phyloP scores from a whole-genome alignment of 345 rosid genomes.

The Boechera stricta region DNA sequence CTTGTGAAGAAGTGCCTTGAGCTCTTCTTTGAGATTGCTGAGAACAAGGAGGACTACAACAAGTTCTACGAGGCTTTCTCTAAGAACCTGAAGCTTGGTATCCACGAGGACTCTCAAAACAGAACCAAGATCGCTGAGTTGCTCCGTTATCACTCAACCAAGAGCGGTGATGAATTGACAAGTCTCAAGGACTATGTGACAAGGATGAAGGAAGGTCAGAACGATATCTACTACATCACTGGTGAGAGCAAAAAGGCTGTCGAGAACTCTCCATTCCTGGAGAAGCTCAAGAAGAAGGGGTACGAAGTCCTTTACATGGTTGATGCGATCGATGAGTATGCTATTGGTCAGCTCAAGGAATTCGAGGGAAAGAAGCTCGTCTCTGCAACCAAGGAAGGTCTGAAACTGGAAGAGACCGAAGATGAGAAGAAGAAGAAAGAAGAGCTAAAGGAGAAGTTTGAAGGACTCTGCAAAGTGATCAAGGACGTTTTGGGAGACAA shows the following conservation, averaged over 20 bases:
- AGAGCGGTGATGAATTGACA: conserved; percentile 91
- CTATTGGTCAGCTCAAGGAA: conserved; percentile 85
- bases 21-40: conserved; percentile 90
- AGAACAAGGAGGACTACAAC: conserved; percentile 94
- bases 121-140: conserved; percentile 78
- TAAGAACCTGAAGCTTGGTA: conserved; percentile 86
- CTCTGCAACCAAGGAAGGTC: conserved; percentile 88
- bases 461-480: conserved; percentile 88
- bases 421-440: conserved; percentile 83
- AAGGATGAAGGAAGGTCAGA: conserved; percentile 93
- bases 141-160: conserved; percentile 88
- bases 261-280: conserved; percentile 95
- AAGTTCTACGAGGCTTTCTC: conserved; percentile 92
- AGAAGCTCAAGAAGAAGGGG: conserved; percentile 88
- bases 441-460: conserved; percentile 67
- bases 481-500: conserved; percentile 84
- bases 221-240: conserved; percentile 79
- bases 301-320: conserved; percentile 86
- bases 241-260: conserved; percentile 96
- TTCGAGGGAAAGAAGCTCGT: conserved; percentile 87
- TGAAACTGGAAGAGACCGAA: conserved; percentile 74
- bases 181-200: conserved; percentile 93
- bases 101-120: conserved; percentile 88
- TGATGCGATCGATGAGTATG: conserved; percentile 88
- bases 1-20: conserved; percentile 91